These are phyloP conservation scores for Oryza officinalis DNA, from an alignment of 176 grass and related monocot species.

Conservation along the genomic window DNA sequence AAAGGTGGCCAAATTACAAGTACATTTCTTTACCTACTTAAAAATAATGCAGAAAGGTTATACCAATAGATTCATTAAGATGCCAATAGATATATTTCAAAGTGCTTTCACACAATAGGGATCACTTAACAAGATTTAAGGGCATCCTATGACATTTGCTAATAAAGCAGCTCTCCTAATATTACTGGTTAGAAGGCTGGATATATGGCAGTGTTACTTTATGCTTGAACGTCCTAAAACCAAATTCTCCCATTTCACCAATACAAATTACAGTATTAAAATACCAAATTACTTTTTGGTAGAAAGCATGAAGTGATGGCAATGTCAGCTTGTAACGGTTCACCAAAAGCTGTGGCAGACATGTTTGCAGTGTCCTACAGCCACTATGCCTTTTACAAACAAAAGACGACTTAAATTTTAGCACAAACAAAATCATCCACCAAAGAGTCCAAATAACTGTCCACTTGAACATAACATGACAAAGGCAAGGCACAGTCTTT, in stretches of 20 bases:
- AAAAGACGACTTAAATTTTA: neutral
- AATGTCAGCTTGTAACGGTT: neutral
- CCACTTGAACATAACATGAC: conserved; percentile 28
- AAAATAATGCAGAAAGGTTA: neutral
- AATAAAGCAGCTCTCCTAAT: neutral
- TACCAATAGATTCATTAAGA: neutral
- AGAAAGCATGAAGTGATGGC: neutral
- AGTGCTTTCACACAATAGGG: neutral
- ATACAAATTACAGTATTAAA: neutral
- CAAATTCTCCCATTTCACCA: neutral
- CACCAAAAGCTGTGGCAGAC: neutral
- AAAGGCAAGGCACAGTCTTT: conserved; percentile 7
- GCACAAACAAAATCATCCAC: neutral
- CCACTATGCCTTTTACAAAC: neutral
- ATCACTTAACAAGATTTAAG: neutral
- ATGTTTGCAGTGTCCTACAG: neutral
- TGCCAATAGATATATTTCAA: neutral
- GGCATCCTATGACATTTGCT: neutral
- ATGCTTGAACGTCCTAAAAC: neutral
- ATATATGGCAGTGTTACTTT: neutral
- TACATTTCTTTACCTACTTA: neutral
- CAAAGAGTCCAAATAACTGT: neutral
- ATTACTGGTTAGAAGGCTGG: neutral
- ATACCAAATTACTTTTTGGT: neutral
- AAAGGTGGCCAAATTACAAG: neutral